Base-by-base conservation (phyloP, 2,329 filamentous ascomycete genomes). In the Xylaria sp. region DNA sequence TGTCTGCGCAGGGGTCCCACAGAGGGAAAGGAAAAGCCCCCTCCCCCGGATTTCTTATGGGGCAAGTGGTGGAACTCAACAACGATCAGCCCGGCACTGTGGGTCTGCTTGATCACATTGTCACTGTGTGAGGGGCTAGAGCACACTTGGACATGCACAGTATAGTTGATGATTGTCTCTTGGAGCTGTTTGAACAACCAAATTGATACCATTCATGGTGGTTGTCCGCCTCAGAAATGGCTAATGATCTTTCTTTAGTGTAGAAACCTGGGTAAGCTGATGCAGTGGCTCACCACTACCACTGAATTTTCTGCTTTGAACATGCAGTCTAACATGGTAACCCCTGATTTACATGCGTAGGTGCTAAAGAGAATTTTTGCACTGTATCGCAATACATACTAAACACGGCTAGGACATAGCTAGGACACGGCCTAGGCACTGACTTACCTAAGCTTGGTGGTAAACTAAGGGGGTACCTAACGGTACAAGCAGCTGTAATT, bases 1-100 rank as follows among this genome's bases (percentile, higher is more conserved):
- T 29, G 5, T 13, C 37, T 44, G 29, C 60, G 5, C 13, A 44
- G 18, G 35, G 42, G 63, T 18, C 57, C 66, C 66, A 54, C 48
- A 55, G 18, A 21, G n/a, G n/a, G 12, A 5, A 21, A n/a, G 32
- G n/a, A 23, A 35, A 57, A 29, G 69, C 54, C 72, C 72, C 74
- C 74, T 73, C 72, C 75, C 75, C 75, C 75, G 75, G 75, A 77
- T 77, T 77, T 73, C 57, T 32, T 12, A 50, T 62, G 66, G 50
- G 29, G 37, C 47, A 42, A n/a, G 63, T 29, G 57, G 57, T 66
- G 73, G 73, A 66, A 54, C 63, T 54, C 35, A 64, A 68, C 58
- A 62, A 47, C 42, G 73, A 75, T 76, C 72, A 71, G 61, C 71
- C 68, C 47, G 60, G 55, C 47, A 60, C 69, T 66, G 70, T 73